Percentiles rank a stretch among this genome's conserved stretches.
phyloP scores from a whole-genome alignment of 2,329 filamentous ascomycete species.

The Podosphaera fusca region DNA sequence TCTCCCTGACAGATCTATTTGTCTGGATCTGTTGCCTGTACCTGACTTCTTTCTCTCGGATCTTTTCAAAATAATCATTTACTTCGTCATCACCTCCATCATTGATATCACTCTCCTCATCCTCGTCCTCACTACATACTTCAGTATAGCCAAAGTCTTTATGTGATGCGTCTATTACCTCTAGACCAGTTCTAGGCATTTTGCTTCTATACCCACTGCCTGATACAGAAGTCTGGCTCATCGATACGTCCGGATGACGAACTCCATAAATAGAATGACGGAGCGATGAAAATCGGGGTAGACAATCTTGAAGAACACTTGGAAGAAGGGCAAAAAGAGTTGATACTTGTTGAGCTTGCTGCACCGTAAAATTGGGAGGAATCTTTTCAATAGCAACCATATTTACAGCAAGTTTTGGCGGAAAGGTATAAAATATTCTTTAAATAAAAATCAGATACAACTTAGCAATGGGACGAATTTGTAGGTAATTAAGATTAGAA shows the following conservation, averaged over 20 bases:
- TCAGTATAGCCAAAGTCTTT: conserved; percentile 9
- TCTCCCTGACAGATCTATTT: conserved; percentile 5
- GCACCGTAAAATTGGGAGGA: neutral
- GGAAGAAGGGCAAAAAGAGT: conserved; percentile 31
- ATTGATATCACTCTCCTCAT: neutral
- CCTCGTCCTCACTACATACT: conserved; percentile 4
- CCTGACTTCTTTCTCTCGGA: neutral
- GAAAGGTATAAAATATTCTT: too few relatives aligned
- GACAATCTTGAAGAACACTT: conserved; percentile 25
- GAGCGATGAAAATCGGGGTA: conserved; percentile 28
- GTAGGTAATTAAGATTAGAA: too few relatives aligned
- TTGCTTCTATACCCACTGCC: conserved; percentile 4
- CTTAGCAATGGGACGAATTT: too few relatives aligned
- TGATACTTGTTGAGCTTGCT: conserved; percentile 15
- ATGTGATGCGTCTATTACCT: conserved; percentile 9
- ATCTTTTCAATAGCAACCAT: too few relatives aligned
- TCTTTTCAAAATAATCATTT: conserved; percentile 5
- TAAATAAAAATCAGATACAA: too few relatives aligned
- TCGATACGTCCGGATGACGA: conserved; percentile 4
- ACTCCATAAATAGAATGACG: conserved; percentile 18
- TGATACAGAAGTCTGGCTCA: conserved; percentile 10
- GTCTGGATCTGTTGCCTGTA: conserved; percentile 6
- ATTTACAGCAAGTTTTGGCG: too few relatives aligned
- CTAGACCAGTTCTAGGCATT: conserved; percentile 9
- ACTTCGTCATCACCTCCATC: conserved; percentile 4